Evolutionary conservation across 495 filamentous ascomycete species (phyloP), one percentile per base, ranked within the genome.

Genomic region (Rusavskia elegans): DNA sequence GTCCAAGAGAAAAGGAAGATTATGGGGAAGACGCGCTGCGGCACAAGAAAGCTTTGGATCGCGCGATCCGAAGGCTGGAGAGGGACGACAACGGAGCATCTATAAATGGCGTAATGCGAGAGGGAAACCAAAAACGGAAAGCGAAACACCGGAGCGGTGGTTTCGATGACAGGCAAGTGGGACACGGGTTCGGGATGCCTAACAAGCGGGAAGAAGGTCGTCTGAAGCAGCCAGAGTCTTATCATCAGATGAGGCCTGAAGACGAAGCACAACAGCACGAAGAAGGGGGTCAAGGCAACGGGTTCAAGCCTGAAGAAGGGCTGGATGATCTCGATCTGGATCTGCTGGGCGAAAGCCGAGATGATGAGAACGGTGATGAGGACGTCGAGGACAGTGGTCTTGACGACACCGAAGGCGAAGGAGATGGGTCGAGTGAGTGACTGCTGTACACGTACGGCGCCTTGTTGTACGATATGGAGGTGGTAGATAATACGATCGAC

Each of bases 1-100:
- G 82, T 5, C 71, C 72, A n/a, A 66, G 71, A 9, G 72, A 80
- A 20, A 78, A 86, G 48, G 78, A 82, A 49, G 87, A 92, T 61
- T 92, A 78, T 61, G 87, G 87, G 46, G 87, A 92, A 61, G 82
- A 87, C 59, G 76, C 82, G 20, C 71, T 74, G 35, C 75, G 80
- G n/a, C 87, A 80, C 55, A 72, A 82, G 32, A 83, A 85, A 14
- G 78, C 84, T 4, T 66, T 90, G 13, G 73, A 87, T 45, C 78
- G 88, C 49, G 75, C 78, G 1, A 64, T 72, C 11, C 74, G 87
- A 21, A 72, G 87, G 51, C 72, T 94, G n/a, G 71, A 78, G 52
- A 77, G 87, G 23, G 54, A 52, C 23, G 53, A 51, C 21, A 49
- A 55, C 14, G 54, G 59, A 13, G 45, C 40, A 7, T 50, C 54